Conservation (phyloP, 2,329 filamentous ascomycete species). For the Thielaviopsis musarum region DNA sequence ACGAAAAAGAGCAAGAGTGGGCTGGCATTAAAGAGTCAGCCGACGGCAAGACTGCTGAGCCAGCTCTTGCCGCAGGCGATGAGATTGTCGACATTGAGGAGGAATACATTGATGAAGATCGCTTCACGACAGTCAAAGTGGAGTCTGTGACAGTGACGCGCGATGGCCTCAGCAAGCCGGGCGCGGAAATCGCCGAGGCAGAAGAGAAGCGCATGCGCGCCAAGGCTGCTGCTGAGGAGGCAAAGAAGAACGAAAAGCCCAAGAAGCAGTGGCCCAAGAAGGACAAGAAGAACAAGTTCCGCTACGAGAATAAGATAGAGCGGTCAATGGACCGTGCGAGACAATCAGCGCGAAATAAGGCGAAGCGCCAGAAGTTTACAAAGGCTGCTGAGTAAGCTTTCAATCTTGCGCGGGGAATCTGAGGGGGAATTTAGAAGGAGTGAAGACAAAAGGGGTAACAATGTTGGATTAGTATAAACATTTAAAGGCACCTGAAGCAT, state of each 20-base stretch:
- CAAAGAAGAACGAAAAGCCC: slow-evolving; percentile 23
- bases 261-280: slow-evolving; percentile 26
- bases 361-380: slow-evolving; percentile 15
- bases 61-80: slow-evolving; percentile 29
- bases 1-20: slow-evolving; percentile 33
- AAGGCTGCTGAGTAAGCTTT: neutral
- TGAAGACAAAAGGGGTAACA: neutral
- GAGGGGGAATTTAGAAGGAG: neutral
- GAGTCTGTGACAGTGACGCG: slow-evolving; percentile 70
- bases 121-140: slow-evolving; percentile 86
- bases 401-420: neutral
- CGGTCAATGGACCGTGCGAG: slow-evolving; percentile 58
- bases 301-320: slow-evolving; percentile 80
- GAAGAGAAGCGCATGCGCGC: slow-evolving; percentile 23
- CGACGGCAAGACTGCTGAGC: slow-evolving; percentile 28
- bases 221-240: slow-evolving; percentile 17
- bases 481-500: neutral
- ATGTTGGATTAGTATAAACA: neutral
- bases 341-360: slow-evolving; percentile 46
- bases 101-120: slow-evolving; percentile 92
- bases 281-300: slow-evolving; percentile 79
- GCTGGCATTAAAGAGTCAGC: slow-evolving; percentile 42
- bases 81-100: slow-evolving; percentile 62
- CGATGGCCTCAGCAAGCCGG: slow-evolving; percentile 48
- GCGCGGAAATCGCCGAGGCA: slow-evolving; percentile 21